Evolutionary conservation across 2,329 filamentous ascomycete species (phyloP), one percentile per base, ranked within the genome.

Genomic region (Sclerotinia borealis): DNA sequence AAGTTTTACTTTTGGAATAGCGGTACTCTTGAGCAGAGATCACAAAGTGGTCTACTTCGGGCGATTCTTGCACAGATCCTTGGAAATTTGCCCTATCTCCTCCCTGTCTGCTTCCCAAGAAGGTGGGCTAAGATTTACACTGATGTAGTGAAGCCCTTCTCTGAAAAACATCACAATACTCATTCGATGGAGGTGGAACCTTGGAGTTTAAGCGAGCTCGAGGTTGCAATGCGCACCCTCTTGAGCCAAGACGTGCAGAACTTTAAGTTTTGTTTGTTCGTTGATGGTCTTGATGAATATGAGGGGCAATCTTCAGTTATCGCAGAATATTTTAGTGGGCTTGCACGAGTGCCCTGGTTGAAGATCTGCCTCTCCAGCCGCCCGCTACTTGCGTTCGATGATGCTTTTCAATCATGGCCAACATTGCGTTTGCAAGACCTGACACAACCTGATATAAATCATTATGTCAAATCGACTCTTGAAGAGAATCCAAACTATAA

Each of bases 1-100:
- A 75, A 72, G 0, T 81, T 77, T 68, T 81, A 79, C 65, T 80
- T 81, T 63, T 81, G 79, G 79, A 78, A 75, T 2, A 76, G 75
- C 22, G 77, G 76, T 4, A 76, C 75, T 0, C 1, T n/a, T 9
- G 47, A 59, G 6, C 64, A 69, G 17, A 61, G 49, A 45, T 67
- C 64, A 0, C 64, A 64, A 29, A 15, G 2, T 4, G 66, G 67
- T 1, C 41, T 68, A 0, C 41, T 69, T 17, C 64, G 60, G n/a
- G 43, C 64, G 0, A 17, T 69, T 5, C 36, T 67, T 0, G 52
- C 37, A 15, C 15, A 68, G 22, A 39, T 55, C 17, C 52, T 66
- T 0, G 31, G 19, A 4, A 1, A 52, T 3, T 11, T 41, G 0
- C 63, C 49, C 1, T 31, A 34, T 25, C 31, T 63, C 2, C 25